Base-by-base conservation (phyloP, 495 filamentous ascomycete genomes). In the Hamigera avellanea region DNA sequence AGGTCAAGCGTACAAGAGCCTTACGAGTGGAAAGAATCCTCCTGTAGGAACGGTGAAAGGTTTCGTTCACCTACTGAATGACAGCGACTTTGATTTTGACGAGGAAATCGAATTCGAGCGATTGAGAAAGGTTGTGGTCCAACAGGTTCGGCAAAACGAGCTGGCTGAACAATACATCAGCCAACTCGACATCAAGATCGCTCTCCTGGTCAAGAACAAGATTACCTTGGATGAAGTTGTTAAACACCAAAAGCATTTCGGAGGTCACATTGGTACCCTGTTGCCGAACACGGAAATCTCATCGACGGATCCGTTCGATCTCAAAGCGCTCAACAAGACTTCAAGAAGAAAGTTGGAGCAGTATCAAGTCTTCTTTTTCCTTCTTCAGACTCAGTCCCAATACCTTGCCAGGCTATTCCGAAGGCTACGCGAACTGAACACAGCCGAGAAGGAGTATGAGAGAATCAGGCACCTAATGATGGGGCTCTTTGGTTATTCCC, bases 201-300 rank as follows among this genome's bases (percentile, higher is more conserved):
- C 89, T 9, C 74, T 99, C 4, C 72, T 99, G 12, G 93, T 96
- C 42, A 95, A 96, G 67, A 96, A 96, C 63, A 99, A 96, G 62
- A 99, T 99, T 52, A 96, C 93, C 0, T 70, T 96, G 1, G 91
- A 99, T 53, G 91, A 99, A 67, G 88, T 99, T 30, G 82, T 96
- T 31, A 89, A 82, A 51, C 93, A 96, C 53, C 93, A 96, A 56
- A 89, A 81, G 61, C 91, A 91, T 53, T 95, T 93, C 49, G 93
- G 91, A 36, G 93, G 91, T 1, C 82, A 93, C 46, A 80, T 86
- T 32, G 86, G 86, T 40, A 87, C 73, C 45, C 67, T 96, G 9
- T 67, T 96, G 25, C 81, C 81, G 35, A 95, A 91, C 54, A 85
- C 73, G 9, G 77, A 86, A 31, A 89, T 94, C 26, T 76, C 83